A percentile compares a stretch with the other conserved stretches of the same genome.
These are phyloP conservation scores for Calophaca sinica DNA, from an alignment of 306 rosid species.

Conservation along the genomic window DNA sequence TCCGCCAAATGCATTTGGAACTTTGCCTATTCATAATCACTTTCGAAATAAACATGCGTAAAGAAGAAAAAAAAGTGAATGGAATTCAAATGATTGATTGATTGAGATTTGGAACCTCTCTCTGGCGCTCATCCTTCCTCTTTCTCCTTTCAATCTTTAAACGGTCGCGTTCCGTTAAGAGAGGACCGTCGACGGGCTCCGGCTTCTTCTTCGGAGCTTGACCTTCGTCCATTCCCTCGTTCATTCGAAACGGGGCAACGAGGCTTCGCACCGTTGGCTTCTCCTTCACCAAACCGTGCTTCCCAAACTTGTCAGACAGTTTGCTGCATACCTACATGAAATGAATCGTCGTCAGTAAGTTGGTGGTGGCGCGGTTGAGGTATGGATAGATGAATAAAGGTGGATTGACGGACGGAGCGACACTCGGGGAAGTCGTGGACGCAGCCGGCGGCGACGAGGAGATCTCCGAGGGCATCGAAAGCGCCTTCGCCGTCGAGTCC, in stretches of 20 bases:
- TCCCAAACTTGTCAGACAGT: conserved; percentile 83
- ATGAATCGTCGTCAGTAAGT: not conserved
- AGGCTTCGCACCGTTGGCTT: conserved; percentile 89
- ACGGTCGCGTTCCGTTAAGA: conserved; percentile 84
- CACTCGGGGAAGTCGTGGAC: conserved; percentile 78
- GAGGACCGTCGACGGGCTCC: conserved; percentile 85
- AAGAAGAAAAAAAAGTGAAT: not conserved
- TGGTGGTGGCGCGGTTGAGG: not conserved
- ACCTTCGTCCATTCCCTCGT: conserved; percentile 89
- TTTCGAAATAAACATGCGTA: not conserved
- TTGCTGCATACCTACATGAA: conserved; percentile 74
- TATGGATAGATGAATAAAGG: not conserved
- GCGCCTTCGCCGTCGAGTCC: conserved; percentile 92
- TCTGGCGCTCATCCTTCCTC: conserved; percentile 94
- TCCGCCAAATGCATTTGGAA: conserved; percentile 87
- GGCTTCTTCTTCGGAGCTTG: conserved; percentile 83
- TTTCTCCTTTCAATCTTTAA: conserved; percentile 79
- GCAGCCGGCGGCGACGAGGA: conserved; percentile 87
- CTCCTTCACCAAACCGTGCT: conserved; percentile 82
- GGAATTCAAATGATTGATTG: not conserved
- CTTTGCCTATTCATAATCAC: conserved; percentile 62
- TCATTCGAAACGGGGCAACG: conserved; percentile 87
- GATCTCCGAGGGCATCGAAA: conserved; percentile 86
- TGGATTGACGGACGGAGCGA: conserved; percentile 68
- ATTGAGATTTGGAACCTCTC: conserved; percentile 70